Evolutionary conservation across 2,329 filamentous ascomycete genomes (phyloP).

Genomic region (Fusarium albidum): DNA sequence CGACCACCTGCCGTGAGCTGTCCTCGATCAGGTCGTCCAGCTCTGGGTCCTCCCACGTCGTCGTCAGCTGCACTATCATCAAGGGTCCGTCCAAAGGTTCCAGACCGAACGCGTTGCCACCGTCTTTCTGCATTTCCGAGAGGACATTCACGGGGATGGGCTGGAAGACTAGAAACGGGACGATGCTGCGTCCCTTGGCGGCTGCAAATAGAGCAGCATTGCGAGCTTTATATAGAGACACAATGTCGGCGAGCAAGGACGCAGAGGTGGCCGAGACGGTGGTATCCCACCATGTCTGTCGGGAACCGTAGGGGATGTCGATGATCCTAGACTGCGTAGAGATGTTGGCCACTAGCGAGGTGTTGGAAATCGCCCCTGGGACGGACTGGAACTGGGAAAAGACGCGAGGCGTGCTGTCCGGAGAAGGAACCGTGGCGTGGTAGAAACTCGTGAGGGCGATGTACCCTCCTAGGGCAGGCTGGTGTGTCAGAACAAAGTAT

Average conservation of each 20-base stretch:
- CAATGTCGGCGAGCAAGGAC: constrained; percentile 39
- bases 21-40: constrained; percentile 6
- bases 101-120: constrained; percentile 10
- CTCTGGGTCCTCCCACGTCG: constrained; percentile 1
- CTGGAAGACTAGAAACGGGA: constrained; percentile 46
- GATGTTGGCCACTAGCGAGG: constrained; percentile 36
- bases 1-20: constrained; percentile 2
- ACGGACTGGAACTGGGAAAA: constrained; percentile 37
- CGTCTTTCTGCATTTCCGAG: constrained; percentile 15
- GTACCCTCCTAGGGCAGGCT: constrained; percentile 2
- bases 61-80: constrained; percentile 15
- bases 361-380: constrained; percentile 29
- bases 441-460: constrained; percentile 8
- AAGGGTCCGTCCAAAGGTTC: constrained; percentile 1
- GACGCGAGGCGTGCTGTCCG: constrained; percentile 22
- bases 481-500: constrained; percentile 25
- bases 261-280: constrained; percentile 36
- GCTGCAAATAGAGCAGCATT: constrained; percentile 23
- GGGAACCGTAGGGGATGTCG: constrained; percentile 33
- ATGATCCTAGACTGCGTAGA: constrained; percentile 37
- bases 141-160: constrained; percentile 41
- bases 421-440: constrained; percentile 13
- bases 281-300: constrained; percentile 44
- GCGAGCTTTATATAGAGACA: constrained; percentile 36
- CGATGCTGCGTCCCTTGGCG: constrained; percentile 6